Base-by-base conservation (phyloP, 2,329 filamentous ascomycete genomes). In the Fusarium nematophilum region DNA sequence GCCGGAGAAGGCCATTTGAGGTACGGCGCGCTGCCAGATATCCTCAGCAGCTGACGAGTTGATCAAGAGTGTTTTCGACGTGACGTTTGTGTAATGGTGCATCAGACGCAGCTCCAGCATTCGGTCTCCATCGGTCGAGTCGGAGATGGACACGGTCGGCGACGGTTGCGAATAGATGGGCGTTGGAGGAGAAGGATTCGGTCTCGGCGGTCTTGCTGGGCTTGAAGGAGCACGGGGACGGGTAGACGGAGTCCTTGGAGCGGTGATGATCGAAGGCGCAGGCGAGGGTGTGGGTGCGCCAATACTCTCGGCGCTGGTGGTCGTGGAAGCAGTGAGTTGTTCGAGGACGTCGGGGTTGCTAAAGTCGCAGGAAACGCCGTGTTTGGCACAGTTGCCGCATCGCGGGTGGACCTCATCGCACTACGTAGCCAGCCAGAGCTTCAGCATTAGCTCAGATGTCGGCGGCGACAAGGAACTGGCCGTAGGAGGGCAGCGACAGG, bases 281-380 rank as follows among this genome's bases (percentile, higher is more conserved):
- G 68, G 62, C 7, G 60, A 65, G 13, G 68, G 67, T 37, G 69
- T 64, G 23, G 68, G 60, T 11, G 62, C 65, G 43, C 64, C 58
- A 9, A 59, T 42, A 23, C 62, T 70, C 44, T 70, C 68, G 15
- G 61, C 57, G 26, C 68, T 69, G 15, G 76, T 71, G n/a, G 73
- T 74, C 13, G 78, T 71, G 38, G 75, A 70, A 3, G 77, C 64
- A 21, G 75, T 67, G 37, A 83, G 75, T 38, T 81, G 77, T 47
- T 80, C 77, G 53, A 79, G 71, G 53, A 81, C 72, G 29, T 79
- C 73, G 8, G 81, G 80, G 59, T 80, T 79, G 64, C 87, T 84
- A 67, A 89, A 90, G 71, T 90, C 87, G 74, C 87, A 90, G 27
- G 78, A 72, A 30, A 89, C 87, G 65, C 86, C 87, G 73, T 90